Conservation (phyloP, 1,284 basidiomycete species). For the Pulveroboletus ridleyi region DNA sequence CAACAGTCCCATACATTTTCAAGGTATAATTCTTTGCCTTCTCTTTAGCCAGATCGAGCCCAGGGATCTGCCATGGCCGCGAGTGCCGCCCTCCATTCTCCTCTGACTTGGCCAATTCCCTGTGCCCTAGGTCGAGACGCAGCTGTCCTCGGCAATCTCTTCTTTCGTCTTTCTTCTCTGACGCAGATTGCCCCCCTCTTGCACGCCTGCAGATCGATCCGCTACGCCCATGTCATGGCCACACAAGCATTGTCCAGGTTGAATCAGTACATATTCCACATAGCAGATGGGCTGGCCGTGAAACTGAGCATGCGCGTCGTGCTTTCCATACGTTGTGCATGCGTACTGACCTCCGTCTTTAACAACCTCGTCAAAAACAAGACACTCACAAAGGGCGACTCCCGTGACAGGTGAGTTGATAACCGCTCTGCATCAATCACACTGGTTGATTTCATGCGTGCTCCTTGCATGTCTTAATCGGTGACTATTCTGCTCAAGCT, state of each 20-base stretch:
- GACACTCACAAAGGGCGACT: constrained; percentile 90
- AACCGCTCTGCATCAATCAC: no score
- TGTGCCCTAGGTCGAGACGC: constrained; percentile 57
- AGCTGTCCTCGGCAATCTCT: constrained; percentile 63
- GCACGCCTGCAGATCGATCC: constrained; percentile 57
- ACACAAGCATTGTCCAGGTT: constrained; percentile 54
- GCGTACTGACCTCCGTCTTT: constrained; percentile 88
- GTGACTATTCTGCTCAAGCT: constrained; percentile 91
- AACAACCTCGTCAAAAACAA: constrained; percentile 88
- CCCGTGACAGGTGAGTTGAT: constrained; percentile 85
- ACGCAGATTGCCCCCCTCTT: constrained; percentile 53
- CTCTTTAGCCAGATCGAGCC: constrained; percentile 64
- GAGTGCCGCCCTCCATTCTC: constrained; percentile 27
- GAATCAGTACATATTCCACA: constrained; percentile 61
- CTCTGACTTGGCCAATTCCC: neutral
- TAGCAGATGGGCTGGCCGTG: constrained; percentile 60
- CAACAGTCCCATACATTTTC: neutral
- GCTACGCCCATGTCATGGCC: constrained; percentile 51
- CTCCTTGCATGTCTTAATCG: constrained; percentile 58
- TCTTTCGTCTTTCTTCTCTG: constrained; percentile 51
- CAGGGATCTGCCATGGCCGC: constrained; percentile 75
- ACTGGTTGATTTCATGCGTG: constrained; percentile 3
- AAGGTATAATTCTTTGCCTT: constrained; percentile 4
- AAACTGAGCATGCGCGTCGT: no score
- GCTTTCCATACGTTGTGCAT: constrained; percentile 75